These are phyloP conservation scores for Panicum hallii DNA, from an alignment of 202 grass and related monocot species.

Conservation along the genomic window DNA sequence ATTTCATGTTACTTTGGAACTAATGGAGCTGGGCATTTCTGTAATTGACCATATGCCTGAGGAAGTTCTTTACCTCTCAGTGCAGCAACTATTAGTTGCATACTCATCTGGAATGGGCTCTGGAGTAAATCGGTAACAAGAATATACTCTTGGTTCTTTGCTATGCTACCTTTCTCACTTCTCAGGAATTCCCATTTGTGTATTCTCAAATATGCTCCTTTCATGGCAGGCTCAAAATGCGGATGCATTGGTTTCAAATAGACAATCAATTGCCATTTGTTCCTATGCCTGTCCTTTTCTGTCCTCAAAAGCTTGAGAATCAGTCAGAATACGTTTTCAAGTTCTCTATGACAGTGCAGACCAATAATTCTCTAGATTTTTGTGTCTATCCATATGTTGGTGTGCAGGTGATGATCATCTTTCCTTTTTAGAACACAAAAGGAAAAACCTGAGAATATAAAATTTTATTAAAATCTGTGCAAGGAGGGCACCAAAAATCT, in stretches of 20 bases:
- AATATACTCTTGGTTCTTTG: constrained; percentile 36
- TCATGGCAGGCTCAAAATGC: constrained; percentile 78
- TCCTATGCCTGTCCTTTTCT: constrained; percentile 95
- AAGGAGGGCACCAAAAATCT: background rate
- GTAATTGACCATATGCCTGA: constrained; percentile 98
- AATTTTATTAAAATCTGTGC: background rate
- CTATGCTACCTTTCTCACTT: constrained; percentile 34
- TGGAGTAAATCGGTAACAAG: constrained; percentile 81
- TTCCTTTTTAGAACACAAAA: background rate
- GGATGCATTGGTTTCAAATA: constrained; percentile 88
- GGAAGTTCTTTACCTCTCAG: constrained; percentile 91
- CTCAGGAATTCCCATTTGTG: constrained; percentile 27
- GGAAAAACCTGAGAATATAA: background rate
- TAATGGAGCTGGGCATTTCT: constrained; percentile 81
- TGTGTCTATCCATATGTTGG: constrained; percentile 95
- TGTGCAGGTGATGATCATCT: constrained; percentile 67
- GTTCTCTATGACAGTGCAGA: constrained; percentile 89
- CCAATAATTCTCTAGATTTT: constrained; percentile 94
- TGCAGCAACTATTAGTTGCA: constrained; percentile 83
- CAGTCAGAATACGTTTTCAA: constrained; percentile 79
- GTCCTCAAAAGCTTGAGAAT: constrained; percentile 79
- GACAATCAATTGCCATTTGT: constrained; percentile 96
- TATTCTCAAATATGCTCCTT: constrained; percentile 36
- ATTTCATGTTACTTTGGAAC: constrained; percentile 92
- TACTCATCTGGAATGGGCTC: constrained; percentile 98